Evolutionary conservation across 2,329 filamentous ascomycete genomes (phyloP).

Genomic region (Aureobasidium sp.): DNA sequence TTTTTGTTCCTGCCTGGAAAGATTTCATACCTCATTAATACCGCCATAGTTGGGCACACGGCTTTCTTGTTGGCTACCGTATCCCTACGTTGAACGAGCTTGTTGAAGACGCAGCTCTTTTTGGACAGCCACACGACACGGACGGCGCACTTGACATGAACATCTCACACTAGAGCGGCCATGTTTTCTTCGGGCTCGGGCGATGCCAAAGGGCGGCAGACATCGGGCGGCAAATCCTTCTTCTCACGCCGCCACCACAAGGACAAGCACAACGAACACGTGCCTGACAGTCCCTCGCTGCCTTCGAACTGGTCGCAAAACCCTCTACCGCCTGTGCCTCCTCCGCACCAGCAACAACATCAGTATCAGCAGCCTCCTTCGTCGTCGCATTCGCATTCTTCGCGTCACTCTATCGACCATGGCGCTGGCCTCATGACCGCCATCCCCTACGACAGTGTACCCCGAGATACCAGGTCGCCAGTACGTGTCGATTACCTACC

Average conservation of each 20-base stretch:
- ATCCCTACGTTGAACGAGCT: background rate
- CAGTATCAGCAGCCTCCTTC: constrained; percentile 44
- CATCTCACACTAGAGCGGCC: constrained; percentile 9
- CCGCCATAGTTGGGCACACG: background rate
- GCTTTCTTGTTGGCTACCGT: background rate
- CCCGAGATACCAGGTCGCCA: constrained; percentile 58
- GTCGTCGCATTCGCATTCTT: constrained; percentile 50
- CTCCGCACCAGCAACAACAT: constrained; percentile 45
- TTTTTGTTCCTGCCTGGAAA: constrained; percentile 1
- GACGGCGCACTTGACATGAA: constrained; percentile 7
- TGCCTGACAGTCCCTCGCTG: constrained; percentile 44
- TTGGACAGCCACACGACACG: background rate
- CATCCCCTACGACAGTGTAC: constrained; percentile 72
- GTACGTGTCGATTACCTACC: constrained; percentile 66
- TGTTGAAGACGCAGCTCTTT: constrained; percentile 2
- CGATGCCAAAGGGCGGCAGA: constrained; percentile 73
- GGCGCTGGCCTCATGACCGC: constrained; percentile 77
- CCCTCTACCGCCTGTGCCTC: constrained; percentile 55
- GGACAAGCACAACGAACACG: constrained; percentile 55
- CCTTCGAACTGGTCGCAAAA: constrained; percentile 41
- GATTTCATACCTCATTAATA: background rate
- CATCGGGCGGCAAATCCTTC: constrained; percentile 72
- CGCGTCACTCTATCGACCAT: constrained; percentile 53
- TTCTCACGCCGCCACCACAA: constrained; percentile 71
- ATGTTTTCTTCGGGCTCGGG: constrained; percentile 37